Percentiles rank a stretch among this genome's conserved stretches.
These are phyloP conservation scores for Debaryomyces sp. DNA, from an alignment of 1,139 yeast genomes.

Conservation along the genomic window DNA sequence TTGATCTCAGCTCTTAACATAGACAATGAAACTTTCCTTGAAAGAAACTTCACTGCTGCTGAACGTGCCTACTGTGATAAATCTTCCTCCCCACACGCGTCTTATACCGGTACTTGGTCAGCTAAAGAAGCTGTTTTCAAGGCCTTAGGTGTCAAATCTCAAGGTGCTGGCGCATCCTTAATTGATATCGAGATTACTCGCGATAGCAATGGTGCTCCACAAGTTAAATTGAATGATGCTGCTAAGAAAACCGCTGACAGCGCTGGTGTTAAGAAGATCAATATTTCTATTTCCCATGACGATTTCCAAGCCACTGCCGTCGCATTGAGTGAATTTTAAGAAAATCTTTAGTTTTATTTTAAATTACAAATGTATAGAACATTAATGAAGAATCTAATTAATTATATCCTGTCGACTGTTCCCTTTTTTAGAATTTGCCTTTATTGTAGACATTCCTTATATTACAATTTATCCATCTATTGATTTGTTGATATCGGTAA, in stretches of 20 bases:
- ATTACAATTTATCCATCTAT: background rate
- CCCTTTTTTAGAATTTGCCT: too few species aligned
- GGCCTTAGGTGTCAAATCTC: conserved; percentile 84
- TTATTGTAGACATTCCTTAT: background rate
- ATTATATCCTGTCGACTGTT: background rate
- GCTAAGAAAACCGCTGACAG: conserved; percentile 74
- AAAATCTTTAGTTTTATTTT: background rate
- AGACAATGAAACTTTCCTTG: conserved; percentile 84
- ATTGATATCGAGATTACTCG: conserved; percentile 86
- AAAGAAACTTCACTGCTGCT: conserved; percentile 82
- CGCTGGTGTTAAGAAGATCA: conserved; percentile 72
- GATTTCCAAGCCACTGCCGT: conserved; percentile 98
- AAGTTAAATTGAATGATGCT: conserved; percentile 71
- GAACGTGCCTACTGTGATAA: conserved; percentile 79
- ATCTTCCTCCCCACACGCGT: conserved; percentile 80
- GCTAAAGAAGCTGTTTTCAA: conserved; percentile 99
- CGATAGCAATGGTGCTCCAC: conserved; percentile 78
- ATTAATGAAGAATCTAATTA: background rate
- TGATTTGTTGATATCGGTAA: background rate
- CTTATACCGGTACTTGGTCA: conserved; percentile 98
- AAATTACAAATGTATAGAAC: background rate
- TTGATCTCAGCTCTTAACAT: conserved; percentile 77
- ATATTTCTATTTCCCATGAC: conserved; percentile 92
- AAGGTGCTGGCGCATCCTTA: conserved; percentile 95
- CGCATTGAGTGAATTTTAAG: conserved; percentile 74